phyloP scores from a whole-genome alignment of 73 alveolate species.

The Breviolum minutum region DNA sequence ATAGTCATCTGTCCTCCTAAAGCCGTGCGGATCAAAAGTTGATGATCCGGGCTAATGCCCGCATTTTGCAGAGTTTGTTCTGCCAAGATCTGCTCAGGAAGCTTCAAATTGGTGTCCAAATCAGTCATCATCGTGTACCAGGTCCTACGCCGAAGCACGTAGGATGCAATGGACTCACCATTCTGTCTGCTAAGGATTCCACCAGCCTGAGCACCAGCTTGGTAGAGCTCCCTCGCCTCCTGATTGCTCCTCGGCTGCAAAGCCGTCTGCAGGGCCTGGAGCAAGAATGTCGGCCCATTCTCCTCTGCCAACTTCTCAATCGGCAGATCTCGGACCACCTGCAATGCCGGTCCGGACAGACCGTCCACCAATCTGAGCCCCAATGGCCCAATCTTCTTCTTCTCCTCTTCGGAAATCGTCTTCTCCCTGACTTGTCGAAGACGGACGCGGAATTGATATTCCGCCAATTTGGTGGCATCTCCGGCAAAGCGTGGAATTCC shows the following conservation, averaged over 20 bases:
- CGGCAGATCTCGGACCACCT: not conserved
- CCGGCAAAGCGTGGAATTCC: constrained; percentile 12
- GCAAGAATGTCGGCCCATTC: not conserved
- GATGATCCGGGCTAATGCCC: not conserved
- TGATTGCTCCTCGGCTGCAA: constrained; percentile 79
- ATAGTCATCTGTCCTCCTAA: not conserved
- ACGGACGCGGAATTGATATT: not conserved
- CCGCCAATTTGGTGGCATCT: not conserved
- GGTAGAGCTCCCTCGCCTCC: constrained; percentile 6
- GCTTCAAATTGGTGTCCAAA: not conserved
- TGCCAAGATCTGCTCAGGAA: not conserved
- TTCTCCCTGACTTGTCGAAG: not conserved
- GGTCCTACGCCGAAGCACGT: not conserved
- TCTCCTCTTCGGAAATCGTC: not conserved
- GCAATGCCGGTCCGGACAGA: not conserved
- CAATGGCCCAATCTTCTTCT: not conserved
- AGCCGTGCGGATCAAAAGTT: not conserved
- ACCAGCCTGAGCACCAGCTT: not conserved
- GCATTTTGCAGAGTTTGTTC: not conserved
- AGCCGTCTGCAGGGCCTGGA: not conserved
- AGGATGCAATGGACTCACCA: not conserved
- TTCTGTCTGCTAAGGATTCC: not conserved
- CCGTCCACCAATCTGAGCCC: constrained; percentile 24
- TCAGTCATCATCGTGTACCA: not conserved
- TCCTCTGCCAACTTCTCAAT: not conserved